A percentile compares a stretch with the other conserved stretches of the same genome.
phyloP scores from a whole-genome alignment of 306 rosid genomes.

The Castanea mollissima region DNA sequence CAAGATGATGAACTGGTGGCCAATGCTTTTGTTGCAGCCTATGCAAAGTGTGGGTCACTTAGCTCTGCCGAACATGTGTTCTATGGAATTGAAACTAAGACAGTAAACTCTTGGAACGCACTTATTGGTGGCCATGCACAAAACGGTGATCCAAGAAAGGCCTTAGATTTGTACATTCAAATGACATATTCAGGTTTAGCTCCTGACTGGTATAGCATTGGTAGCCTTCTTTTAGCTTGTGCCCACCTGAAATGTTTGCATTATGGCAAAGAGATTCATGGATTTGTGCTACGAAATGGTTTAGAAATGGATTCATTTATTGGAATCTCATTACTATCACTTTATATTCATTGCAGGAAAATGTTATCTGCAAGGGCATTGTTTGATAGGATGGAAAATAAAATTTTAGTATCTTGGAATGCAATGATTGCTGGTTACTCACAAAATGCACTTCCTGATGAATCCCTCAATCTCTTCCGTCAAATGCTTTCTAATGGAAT shows the following conservation, averaged over 20 bases:
- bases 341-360: slow-evolving; percentile 52
- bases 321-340: slow-evolving; percentile 58
- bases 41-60: slow-evolving; percentile 62
- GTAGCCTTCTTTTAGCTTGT: slow-evolving; percentile 72
- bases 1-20: slow-evolving; percentile 51
- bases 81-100: slow-evolving; percentile 40
- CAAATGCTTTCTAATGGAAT: slow-evolving; percentile 49
- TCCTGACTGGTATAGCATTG: slow-evolving; percentile 60
- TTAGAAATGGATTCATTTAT: slow-evolving; percentile 62
- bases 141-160: slow-evolving; percentile 67
- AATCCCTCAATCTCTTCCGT: slow-evolving; percentile 57
- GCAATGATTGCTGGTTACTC: slow-evolving; percentile 62
- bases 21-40: slow-evolving; percentile 70
- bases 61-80: slow-evolving; percentile 57
- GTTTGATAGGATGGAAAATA: slow-evolving; percentile 47
- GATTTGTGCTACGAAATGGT: slow-evolving; percentile 61
- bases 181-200: slow-evolving; percentile 53
- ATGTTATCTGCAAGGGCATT: slow-evolving; percentile 39
- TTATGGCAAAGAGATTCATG: slow-evolving; percentile 66
- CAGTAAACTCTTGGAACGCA: slow-evolving; percentile 84
- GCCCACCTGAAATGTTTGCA: slow-evolving; percentile 42
- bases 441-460: slow-evolving; percentile 60
- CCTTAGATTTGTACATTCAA: slow-evolving; percentile 57
- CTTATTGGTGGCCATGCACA: slow-evolving; percentile 61
- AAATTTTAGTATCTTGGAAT: slow-evolving; percentile 66